A percentile compares a stretch with the other conserved stretches of the same genome.
These are phyloP conservation scores for Didymella exigua DNA, from an alignment of 2,329 filamentous ascomycete genomes.

Conservation along the genomic window DNA sequence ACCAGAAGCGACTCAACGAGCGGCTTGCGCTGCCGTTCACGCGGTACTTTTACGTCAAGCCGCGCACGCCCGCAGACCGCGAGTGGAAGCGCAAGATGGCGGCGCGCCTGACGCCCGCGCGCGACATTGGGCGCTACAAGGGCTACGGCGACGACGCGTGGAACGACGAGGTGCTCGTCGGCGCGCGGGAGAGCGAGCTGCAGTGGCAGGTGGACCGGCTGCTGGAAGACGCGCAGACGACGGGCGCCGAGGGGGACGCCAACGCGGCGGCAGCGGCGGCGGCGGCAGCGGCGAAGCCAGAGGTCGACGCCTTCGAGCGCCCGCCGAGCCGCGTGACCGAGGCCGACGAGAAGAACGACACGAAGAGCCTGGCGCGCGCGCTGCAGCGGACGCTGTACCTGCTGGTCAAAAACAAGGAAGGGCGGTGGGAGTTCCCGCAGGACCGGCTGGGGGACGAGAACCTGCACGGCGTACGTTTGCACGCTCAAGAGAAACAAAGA, in stretches of 20 bases:
- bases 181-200: conserved; percentile 69
- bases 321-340: conserved; percentile 74
- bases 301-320: conserved; percentile 71
- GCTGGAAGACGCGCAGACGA: conserved; percentile 73
- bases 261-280: conserved; percentile 39
- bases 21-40: conserved; percentile 86
- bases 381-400: conserved; percentile 86
- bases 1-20: conserved; percentile 96
- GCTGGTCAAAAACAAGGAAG: conserved; percentile 74
- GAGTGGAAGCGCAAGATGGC: conserved; percentile 89
- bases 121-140: conserved; percentile 85
- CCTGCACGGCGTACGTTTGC: conserved; percentile 74
- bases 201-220: conserved; percentile 70
- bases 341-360: conserved; percentile 77
- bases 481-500: not conserved
- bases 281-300: conserved; percentile 45
- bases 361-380: conserved; percentile 76
- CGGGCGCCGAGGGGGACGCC: conserved; percentile 50
- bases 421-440: conserved; percentile 81
- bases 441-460: conserved; percentile 74
- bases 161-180: conserved; percentile 89
- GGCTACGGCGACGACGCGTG: conserved; percentile 75
- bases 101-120: conserved; percentile 76
- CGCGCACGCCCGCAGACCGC: conserved; percentile 78
- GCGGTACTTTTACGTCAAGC: conserved; percentile 93